phyloP scores from a whole-genome alignment of 805 yeast species.

The Candida nanaspora region DNA sequence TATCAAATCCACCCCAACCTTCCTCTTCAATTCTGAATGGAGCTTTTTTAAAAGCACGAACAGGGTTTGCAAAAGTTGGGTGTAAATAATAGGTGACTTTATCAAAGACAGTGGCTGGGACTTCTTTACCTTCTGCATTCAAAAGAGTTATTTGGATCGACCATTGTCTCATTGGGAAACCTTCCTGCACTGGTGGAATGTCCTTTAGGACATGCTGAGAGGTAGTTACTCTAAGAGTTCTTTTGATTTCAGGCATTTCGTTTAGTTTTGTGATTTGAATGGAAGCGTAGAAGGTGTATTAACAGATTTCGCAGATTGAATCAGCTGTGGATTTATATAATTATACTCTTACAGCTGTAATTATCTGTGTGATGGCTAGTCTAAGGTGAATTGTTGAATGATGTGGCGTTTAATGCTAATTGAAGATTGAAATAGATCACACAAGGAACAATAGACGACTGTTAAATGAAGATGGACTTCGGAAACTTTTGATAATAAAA shows the following conservation, averaged over 20 bases:
- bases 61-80: conserved; percentile 91
- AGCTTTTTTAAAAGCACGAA: conserved; percentile 66
- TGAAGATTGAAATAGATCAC: too few species aligned
- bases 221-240: conserved; percentile 85
- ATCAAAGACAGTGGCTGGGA: conserved; percentile 84
- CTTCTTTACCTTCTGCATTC: conserved; percentile 72
- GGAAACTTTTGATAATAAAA: too few species aligned
- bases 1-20: conserved; percentile 98
- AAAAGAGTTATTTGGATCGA: conserved; percentile 67
- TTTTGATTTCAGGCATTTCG: conserved; percentile 49
- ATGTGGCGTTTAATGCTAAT: too few species aligned
- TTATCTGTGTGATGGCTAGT: too few species aligned
- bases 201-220: conserved; percentile 76
- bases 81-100: conserved; percentile 90
- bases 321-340: background rate
- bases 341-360: too few species aligned
- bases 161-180: conserved; percentile 95
- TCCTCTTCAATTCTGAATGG: conserved; percentile 87
- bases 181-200: conserved; percentile 78
- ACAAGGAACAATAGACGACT: too few species aligned
- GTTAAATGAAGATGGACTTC: too few species aligned
- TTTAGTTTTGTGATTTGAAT: too few species aligned
- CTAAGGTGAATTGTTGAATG: too few species aligned
- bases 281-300: too few species aligned
- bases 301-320: too few species aligned